phyloP scores from a whole-genome alignment of 2,329 filamentous ascomycete species.

The Atkinsonella texensis region DNA sequence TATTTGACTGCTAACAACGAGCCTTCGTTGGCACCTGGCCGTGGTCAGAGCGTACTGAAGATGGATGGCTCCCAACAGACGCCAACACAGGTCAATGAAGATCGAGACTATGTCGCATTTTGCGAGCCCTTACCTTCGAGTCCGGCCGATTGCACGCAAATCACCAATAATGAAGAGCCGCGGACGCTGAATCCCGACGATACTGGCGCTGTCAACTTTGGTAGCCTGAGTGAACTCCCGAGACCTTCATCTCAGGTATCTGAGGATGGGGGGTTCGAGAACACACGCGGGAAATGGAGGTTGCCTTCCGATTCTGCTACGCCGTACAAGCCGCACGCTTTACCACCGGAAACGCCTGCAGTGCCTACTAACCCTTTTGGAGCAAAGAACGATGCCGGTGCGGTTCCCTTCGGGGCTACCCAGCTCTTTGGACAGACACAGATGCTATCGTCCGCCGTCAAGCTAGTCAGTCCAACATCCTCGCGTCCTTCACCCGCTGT shows the following conservation, averaged over 20 bases:
- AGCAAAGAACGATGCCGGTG: slow-evolving; percentile 18
- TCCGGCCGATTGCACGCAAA: slow-evolving; percentile 15
- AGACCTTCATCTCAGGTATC: slow-evolving; percentile 29
- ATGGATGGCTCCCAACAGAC: slow-evolving; percentile 40
- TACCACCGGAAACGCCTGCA: slow-evolving; percentile 37
- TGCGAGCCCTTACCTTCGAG: slow-evolving; percentile 18
- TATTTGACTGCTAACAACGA: neutral
- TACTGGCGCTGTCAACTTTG: slow-evolving; percentile 37
- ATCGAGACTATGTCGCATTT: slow-evolving; percentile 41
- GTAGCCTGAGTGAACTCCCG: slow-evolving; percentile 21
- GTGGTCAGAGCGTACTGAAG: slow-evolving; percentile 6
- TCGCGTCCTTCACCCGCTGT: slow-evolving; percentile 43
- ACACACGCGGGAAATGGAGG: slow-evolving; percentile 28
- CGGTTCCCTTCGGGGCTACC: slow-evolving; percentile 26
- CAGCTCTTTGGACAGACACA: slow-evolving; percentile 47
- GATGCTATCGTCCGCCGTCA: slow-evolving; percentile 37
- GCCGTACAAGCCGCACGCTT: slow-evolving; percentile 17
- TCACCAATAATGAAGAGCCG: slow-evolving; percentile 17
- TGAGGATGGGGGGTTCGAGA: slow-evolving; percentile 28
- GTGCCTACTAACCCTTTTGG: slow-evolving; percentile 36
- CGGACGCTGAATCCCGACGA: slow-evolving; percentile 34
- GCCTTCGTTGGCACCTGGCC: neutral
- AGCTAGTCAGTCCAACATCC: slow-evolving; percentile 40
- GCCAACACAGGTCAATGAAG: slow-evolving; percentile 44
- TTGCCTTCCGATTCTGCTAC: slow-evolving; percentile 23